Percentiles rank a stretch among this genome's conserved stretches.
Conservation (phyloP, 495 filamentous ascomycete species). For the Clohesyomyces aquaticus region DNA sequence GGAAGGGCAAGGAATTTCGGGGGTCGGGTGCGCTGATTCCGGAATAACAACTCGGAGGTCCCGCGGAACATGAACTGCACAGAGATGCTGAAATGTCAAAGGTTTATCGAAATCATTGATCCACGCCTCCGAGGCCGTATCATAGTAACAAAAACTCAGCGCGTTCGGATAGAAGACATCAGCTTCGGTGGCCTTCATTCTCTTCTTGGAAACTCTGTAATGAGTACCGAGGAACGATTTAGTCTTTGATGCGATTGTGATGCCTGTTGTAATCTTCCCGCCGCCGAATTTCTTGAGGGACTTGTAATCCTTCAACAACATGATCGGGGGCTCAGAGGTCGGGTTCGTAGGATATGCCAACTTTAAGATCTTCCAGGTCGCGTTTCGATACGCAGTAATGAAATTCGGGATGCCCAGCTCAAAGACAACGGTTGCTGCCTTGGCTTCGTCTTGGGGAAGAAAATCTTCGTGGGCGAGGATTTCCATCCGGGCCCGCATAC, state of each 20-base stretch:
- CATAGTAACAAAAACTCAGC: conserved; percentile 45
- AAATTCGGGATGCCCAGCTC: no score
- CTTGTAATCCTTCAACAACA: conserved; percentile 28
- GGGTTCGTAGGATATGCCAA: conserved; percentile 33
- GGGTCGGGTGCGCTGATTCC: conserved; percentile 30
- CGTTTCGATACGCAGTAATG: no score
- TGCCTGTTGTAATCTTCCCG: conserved; percentile 12
- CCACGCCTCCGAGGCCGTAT: conserved; percentile 42
- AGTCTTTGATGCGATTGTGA: conserved; percentile 47
- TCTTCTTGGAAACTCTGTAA: conserved; percentile 44
- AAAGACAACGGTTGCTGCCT: no score
- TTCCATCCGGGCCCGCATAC: no score
- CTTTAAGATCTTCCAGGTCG: conserved; percentile 43
- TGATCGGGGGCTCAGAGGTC: neutral
- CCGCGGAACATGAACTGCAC: conserved; percentile 37
- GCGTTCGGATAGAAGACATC: conserved; percentile 44
- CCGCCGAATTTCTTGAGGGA: conserved; percentile 12
- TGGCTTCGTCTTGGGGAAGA: no score
- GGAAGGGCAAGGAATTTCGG: no score
- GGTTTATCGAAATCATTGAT: conserved; percentile 32
- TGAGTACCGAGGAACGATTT: conserved; percentile 49
- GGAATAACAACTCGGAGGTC: conserved; percentile 28
- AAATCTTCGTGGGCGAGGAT: no score
- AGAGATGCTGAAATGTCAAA: conserved; percentile 46
- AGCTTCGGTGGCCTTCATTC: conserved; percentile 33